Percentiles rank a stretch among this genome's conserved stretches.
Evolutionary conservation across 257 asterid species (phyloP).

Genomic region (Penstemon newberryi): DNA sequence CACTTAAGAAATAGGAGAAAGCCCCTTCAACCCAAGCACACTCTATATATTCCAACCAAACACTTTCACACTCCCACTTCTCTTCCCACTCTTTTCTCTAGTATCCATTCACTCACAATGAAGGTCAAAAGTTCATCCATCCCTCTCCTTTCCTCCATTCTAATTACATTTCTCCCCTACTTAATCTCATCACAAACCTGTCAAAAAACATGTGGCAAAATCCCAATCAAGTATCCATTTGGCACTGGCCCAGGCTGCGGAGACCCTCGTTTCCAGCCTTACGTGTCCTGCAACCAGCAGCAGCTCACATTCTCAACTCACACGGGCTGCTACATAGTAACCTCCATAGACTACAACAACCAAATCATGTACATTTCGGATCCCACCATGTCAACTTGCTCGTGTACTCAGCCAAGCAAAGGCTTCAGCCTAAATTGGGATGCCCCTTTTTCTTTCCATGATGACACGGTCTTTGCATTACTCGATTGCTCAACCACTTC

Average conservation of each 20-base stretch:
- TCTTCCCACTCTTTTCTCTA: conserved; percentile 22
- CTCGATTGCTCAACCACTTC: conserved; percentile 58
- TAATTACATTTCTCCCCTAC: conserved; percentile 38
- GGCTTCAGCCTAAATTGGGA: conserved; percentile 83
- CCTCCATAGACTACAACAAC: conserved; percentile 67
- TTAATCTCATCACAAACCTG: conserved; percentile 56
- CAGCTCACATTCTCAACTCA: conserved; percentile 65
- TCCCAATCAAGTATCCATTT: conserved; percentile 68
- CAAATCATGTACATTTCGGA: conserved; percentile 63
- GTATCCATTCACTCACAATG: conserved; percentile 24
- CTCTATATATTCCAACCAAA: conserved; percentile 27
- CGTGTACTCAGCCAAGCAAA: conserved; percentile 66
- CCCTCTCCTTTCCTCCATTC: conserved; percentile 24
- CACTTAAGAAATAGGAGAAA: background rate
- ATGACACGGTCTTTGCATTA: conserved; percentile 57
- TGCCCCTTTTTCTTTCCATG: conserved; percentile 71
- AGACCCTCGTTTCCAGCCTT: conserved; percentile 63
- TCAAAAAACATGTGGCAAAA: conserved; percentile 57
- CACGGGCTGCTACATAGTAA: conserved; percentile 67
- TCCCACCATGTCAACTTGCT: conserved; percentile 82
- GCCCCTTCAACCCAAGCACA: background rate
- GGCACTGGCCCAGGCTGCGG: conserved; percentile 88
- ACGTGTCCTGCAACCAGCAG: conserved; percentile 54
- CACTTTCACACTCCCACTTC: conserved; percentile 8
- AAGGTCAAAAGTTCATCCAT: conserved; percentile 27